Evolutionary conservation across 345 rosid genomes (phyloP).

Genomic region (Chamaenerion angustifolium): DNA sequence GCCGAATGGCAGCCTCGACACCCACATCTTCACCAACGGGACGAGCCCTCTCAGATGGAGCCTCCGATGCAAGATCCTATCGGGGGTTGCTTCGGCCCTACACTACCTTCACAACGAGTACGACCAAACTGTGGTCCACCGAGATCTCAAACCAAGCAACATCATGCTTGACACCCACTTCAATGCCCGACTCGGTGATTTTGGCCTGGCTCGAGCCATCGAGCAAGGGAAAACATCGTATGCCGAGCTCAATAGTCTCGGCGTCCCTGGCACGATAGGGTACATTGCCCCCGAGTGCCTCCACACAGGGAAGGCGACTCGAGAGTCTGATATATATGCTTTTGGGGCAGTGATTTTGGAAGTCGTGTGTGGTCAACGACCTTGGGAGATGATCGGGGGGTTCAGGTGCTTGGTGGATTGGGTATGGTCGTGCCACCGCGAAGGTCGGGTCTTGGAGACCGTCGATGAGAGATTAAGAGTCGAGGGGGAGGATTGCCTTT

Average conservation of each 20-base stretch:
- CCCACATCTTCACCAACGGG: constrained; percentile 13
- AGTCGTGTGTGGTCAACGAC: constrained; percentile 22
- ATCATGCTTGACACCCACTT: constrained; percentile 26
- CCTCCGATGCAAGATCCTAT: constrained; percentile 17
- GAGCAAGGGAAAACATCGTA: constrained; percentile 27
- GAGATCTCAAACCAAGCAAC: constrained; percentile 37
- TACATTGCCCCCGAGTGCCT: constrained; percentile 38
- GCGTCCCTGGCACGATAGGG: constrained; percentile 14
- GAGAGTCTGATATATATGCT: constrained; percentile 33
- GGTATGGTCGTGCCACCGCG: constrained; percentile 32
- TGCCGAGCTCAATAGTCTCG: constrained; percentile 11
- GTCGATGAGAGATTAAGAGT: constrained; percentile 19
- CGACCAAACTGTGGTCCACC: constrained; percentile 30
- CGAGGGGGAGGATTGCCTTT: constrained; percentile 1
- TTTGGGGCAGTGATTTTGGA: constrained; percentile 36
- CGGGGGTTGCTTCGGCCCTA: constrained; percentile 31
- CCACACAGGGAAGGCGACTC: constrained; percentile 27
- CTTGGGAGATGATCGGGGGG: constrained; percentile 15
- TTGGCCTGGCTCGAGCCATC: constrained; percentile 29
- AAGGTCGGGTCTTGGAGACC: constrained; percentile 20
- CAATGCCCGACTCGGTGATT: constrained; percentile 28
- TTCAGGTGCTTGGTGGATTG: constrained; percentile 23
- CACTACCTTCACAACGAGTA: constrained; percentile 27
- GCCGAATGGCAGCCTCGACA: constrained; percentile 44
- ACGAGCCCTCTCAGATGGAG: constrained; percentile 15